phyloP scores from a whole-genome alignment of 768 basidiomycete genomes.

The Pisolithus orientalis region DNA sequence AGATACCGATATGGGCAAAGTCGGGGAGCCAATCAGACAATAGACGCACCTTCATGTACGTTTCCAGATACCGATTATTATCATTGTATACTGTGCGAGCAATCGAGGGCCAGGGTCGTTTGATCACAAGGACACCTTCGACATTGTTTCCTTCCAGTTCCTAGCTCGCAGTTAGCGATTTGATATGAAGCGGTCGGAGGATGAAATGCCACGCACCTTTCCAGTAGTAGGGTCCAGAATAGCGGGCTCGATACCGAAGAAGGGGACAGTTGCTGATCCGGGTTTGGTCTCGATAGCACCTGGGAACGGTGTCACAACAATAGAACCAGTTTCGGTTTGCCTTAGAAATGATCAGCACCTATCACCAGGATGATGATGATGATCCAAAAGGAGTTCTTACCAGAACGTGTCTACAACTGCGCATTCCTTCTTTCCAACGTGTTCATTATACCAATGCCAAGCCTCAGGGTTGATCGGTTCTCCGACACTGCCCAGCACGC shows the following conservation, averaged over 20 bases:
- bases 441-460: slow-evolving; percentile 98
- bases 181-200: neutral
- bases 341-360: slow-evolving; percentile 26
- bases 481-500: slow-evolving; percentile 89
- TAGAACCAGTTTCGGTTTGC: slow-evolving; percentile 98
- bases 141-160: slow-evolving; percentile 74
- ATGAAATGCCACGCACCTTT: slow-evolving; percentile 32
- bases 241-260: slow-evolving; percentile 90
- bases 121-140: slow-evolving; percentile 86
- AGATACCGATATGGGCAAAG: slow-evolving; percentile 27
- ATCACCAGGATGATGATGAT: neutral
- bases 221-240: slow-evolving; percentile 85
- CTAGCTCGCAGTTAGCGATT: slow-evolving; percentile 19
- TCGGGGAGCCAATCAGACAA: slow-evolving; percentile 31
- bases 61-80: slow-evolving; percentile 79
- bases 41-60: slow-evolving; percentile 54
- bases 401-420: slow-evolving; percentile 94
- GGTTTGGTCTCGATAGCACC: slow-evolving; percentile 96
- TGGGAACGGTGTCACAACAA: slow-evolving; percentile 92
- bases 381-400: slow-evolving; percentile 26
- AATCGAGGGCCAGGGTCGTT: slow-evolving; percentile 90
- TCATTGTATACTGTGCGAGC: slow-evolving; percentile 90
- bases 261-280: slow-evolving; percentile 94
- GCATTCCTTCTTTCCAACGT: slow-evolving; percentile 82
- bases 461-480: slow-evolving; percentile 99